Evolutionary conservation across 2,329 filamentous ascomycete genomes (phyloP).

Genomic region (Epichloe aotearoae): DNA sequence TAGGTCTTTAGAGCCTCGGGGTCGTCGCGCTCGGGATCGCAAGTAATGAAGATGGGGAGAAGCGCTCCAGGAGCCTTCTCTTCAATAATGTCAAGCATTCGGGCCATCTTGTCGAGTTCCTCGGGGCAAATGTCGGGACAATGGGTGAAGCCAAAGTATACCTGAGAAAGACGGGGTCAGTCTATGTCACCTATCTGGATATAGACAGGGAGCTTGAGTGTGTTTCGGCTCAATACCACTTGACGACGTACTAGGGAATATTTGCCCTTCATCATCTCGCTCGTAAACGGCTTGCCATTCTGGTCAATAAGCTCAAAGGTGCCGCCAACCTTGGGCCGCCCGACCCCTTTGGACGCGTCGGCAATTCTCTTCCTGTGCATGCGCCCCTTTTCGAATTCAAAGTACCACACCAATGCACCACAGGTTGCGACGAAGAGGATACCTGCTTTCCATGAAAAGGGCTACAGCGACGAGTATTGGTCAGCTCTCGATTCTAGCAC

Average conservation of each 20-base stretch:
- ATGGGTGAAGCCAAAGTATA: constrained; percentile 97
- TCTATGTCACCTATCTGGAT: background rate
- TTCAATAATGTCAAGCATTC: constrained; percentile 68
- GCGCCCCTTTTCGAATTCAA: constrained; percentile 82
- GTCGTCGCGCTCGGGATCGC: constrained; percentile 84
- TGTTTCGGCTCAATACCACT: background rate
- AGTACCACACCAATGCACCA: constrained; percentile 71
- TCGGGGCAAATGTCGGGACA: constrained; percentile 98
- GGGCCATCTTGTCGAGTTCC: constrained; percentile 98
- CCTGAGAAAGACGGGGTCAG: constrained; percentile 30
- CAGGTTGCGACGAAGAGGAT: constrained; percentile 72
- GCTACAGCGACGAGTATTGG: constrained; percentile 33
- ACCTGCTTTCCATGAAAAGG: constrained; percentile 88
- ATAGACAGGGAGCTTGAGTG: too few relatives aligned
- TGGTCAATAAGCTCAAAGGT: constrained; percentile 73
- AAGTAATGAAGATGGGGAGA: constrained; percentile 82
- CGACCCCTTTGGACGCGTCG: constrained; percentile 85
- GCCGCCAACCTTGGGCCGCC: constrained; percentile 85
- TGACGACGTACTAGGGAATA: constrained; percentile 54
- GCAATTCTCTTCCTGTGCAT: constrained; percentile 81
- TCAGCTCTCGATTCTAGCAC: constrained; percentile 10
- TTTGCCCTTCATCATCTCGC: constrained; percentile 72
- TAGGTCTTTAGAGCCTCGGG: constrained; percentile 77
- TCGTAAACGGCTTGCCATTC: constrained; percentile 63
- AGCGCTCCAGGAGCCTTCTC: constrained; percentile 39